These are phyloP conservation scores for Rhizophlyctis rosea DNA, from an alignment of 192 early-diverging fungal genomes.

Conservation along the genomic window DNA sequence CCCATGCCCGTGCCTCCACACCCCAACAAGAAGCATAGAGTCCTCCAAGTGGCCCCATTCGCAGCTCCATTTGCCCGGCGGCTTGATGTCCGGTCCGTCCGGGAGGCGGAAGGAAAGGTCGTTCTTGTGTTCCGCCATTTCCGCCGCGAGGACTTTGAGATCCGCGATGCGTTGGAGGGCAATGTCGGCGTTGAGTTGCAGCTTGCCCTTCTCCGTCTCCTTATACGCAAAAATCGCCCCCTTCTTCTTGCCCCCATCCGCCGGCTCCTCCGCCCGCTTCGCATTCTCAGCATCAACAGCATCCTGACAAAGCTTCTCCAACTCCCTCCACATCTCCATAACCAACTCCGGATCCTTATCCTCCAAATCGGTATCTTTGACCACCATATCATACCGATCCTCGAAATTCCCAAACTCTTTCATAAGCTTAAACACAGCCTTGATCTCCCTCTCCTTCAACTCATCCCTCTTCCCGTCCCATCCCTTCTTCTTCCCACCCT, in stretches of 20 bases:
- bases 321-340: conserved; percentile 34
- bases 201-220: conserved; percentile 52
- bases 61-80: conserved; percentile 74
- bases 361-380: conserved; percentile 75
- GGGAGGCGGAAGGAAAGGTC: conserved; percentile 71
- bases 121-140: conserved; percentile 56
- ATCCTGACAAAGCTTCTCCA: conserved; percentile 54
- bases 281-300: conserved; percentile 45
- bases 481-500: conserved; percentile 21
- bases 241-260: conserved; percentile 30
- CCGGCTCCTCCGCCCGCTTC: conserved; percentile 26
- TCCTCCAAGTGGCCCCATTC: conserved; percentile 91
- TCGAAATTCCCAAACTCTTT: conserved; percentile 81
- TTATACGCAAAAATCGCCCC: conserved; percentile 37
- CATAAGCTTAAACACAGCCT: conserved; percentile 74
- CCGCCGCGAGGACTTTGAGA: conserved; percentile 59
- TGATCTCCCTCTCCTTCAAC: conserved; percentile 77
- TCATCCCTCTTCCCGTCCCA: conserved; percentile 23
- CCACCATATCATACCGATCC: conserved; percentile 77
- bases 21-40: conserved; percentile 91
- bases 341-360: conserved; percentile 48
- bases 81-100: conserved; percentile 72
- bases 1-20: conserved; percentile 91
- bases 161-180: conserved; percentile 75
- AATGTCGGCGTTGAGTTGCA: conserved; percentile 81